These are phyloP conservation scores for Helianthus tuberosus DNA, from an alignment of 129 eudicot species.

Conservation along the genomic window DNA sequence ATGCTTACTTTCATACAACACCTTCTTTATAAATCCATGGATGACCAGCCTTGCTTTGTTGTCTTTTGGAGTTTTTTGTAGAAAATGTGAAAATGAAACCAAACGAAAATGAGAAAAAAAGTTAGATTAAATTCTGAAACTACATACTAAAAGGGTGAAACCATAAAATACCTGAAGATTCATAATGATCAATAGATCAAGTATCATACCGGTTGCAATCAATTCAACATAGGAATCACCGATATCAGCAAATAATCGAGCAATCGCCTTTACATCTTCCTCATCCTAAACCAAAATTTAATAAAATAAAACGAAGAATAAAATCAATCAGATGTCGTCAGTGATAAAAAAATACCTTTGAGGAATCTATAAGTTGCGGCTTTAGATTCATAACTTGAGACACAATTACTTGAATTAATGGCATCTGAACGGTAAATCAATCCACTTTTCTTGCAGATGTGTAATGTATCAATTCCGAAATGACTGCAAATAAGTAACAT, in stretches of 20 bases:
- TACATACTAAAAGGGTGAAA: too few species aligned
- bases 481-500: constrained; percentile 56
- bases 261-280: too few species aligned
- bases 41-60: too few species aligned
- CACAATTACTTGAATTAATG: constrained; percentile 87
- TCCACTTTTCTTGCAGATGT: constrained; percentile 74
- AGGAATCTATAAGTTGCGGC: constrained; percentile 83
- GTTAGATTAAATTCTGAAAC: too few species aligned
- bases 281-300: neutral
- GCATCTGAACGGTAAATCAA: constrained; percentile 75
- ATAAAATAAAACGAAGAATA: neutral
- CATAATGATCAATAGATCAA: constrained; percentile 4
- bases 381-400: constrained; percentile 86
- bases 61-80: too few species aligned
- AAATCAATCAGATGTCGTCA: neutral
- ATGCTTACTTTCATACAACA: too few species aligned
- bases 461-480: constrained; percentile 94
- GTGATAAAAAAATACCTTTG: constrained; percentile 58
- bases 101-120: too few species aligned
- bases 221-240: constrained; percentile 97
- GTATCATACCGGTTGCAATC: constrained; percentile 86
- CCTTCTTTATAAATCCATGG: too few species aligned
- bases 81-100: neutral
- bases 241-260: constrained; percentile 60
- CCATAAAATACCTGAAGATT: too few species aligned